These are phyloP conservation scores for Tolypocladium tundrense DNA, from an alignment of 2,329 filamentous ascomycete genomes.

Conservation along the genomic window DNA sequence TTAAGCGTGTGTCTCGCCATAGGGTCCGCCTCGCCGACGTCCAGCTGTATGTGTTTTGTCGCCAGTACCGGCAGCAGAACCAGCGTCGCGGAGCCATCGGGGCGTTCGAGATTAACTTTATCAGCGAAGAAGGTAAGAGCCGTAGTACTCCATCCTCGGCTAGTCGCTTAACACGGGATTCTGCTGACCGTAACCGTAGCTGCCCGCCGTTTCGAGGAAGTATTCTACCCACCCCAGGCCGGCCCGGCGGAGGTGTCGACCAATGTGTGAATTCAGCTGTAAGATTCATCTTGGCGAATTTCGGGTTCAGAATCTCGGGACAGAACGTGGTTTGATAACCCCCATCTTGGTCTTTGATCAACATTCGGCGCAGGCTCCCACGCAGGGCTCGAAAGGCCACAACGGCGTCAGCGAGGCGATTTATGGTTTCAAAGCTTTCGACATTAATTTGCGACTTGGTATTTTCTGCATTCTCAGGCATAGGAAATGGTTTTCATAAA, in stretches of 20 bases:
- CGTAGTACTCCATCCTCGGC: neutral
- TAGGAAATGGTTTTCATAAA: neutral
- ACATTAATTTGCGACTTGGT: neutral
- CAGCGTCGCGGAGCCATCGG: conserved; percentile 38
- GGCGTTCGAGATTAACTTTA: conserved; percentile 42
- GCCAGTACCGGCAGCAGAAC: conserved; percentile 40
- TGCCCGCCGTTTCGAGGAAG: conserved; percentile 27
- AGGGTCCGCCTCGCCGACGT: conserved; percentile 43
- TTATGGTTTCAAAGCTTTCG: neutral
- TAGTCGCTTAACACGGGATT: neutral
- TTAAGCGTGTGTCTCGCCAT: conserved; percentile 34
- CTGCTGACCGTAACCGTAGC: conserved; percentile 10
- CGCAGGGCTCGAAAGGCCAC: neutral
- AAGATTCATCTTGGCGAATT: neutral
- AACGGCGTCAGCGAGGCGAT: neutral
- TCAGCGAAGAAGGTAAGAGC: conserved; percentile 26
- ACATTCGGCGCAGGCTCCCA: neutral
- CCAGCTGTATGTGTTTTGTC: conserved; percentile 48
- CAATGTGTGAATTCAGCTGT: neutral
- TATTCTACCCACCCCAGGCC: conserved; percentile 20
- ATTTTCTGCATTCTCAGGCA: neutral
- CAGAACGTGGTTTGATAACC: neutral
- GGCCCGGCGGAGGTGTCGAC: neutral
- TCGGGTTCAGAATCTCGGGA: neutral
- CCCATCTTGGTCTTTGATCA: neutral